Evolutionary conservation across 225 moss, liverwort and hornwort species (phyloP), one percentile per base, ranked within the genome.

Genomic region (Thuidium tamariscinum): DNA sequence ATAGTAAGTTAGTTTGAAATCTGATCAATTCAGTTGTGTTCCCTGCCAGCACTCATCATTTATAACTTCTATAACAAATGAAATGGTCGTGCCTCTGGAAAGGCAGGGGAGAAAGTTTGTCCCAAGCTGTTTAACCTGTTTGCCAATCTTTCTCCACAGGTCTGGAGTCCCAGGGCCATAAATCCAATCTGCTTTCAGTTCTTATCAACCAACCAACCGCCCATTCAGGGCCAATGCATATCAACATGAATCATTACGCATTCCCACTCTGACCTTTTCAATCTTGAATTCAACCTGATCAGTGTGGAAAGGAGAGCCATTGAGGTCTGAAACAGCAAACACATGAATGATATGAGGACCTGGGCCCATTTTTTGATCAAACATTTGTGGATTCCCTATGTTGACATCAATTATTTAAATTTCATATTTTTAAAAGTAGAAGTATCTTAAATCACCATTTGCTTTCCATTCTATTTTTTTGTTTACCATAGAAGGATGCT

Each of bases 401-500:
- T n/a, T 23, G 54, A n/a, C 5, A 5, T n/a, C 54, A 52, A 54
- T 76, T 22, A n/a, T 75, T 21, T 21, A 49, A 67, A 36, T 37
- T 37, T 37, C 11, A 30, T 29, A 73, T 21, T 57, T 52, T 21
- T 23, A 3, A 30, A 74, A 74, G 30, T 30, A 15, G 62, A 62
- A 62, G 30, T 6, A 30, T 30, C 7, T 16, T 15, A 30, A 62
- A 30, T 2, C 6, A 4, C 6, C 6, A 5, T 10, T 57, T 26
- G 60, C 27, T 56, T 22, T 21, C 55, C 55, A 7, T 37, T 22
- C 12, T 36, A 37, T 10, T 3, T 5, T 2, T 22, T 2, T 7
- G 37, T 68, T 68, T 39, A 25, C 1, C 1, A 2, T 25, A 68
- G 23, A 23, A 39, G 23, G 13, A 25, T 0, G 2, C 0, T 0